phyloP scores from a whole-genome alignment of 106 monocot species.

The Phalaenopsis aphrodite region DNA sequence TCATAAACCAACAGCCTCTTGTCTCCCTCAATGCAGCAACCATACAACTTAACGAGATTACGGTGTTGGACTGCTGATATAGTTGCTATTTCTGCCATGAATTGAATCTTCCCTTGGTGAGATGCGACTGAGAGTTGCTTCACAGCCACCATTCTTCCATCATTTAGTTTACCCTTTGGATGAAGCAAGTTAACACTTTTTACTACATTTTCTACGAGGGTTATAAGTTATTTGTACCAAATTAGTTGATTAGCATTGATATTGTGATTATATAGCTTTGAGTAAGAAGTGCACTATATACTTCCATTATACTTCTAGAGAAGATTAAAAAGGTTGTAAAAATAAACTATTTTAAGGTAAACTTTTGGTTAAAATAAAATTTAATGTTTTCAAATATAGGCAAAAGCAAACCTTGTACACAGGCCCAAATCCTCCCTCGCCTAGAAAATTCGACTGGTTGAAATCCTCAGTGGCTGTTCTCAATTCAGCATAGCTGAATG shows the following conservation, averaged over 20 bases:
- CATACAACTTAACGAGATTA: constrained; percentile 74
- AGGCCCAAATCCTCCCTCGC: constrained; percentile 70
- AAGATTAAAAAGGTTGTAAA: no score
- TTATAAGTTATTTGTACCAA: no score
- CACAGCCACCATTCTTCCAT: constrained; percentile 78
- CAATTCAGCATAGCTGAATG: constrained; percentile 55
- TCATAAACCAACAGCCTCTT: constrained; percentile 79
- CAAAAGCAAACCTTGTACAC: constrained; percentile 47
- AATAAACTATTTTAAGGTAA: no score
- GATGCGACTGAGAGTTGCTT: constrained; percentile 74
- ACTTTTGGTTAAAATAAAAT: not conserved
- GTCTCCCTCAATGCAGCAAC: constrained; percentile 76
- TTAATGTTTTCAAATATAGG: not conserved
- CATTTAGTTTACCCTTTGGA: constrained; percentile 59
- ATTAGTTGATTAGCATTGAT: no score
- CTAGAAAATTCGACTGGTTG: constrained; percentile 49
- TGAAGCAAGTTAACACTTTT: not conserved
- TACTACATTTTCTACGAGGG: no score
- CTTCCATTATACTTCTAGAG: not conserved
- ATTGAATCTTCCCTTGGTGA: constrained; percentile 73
- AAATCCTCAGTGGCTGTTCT: constrained; percentile 54
- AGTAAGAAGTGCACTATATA: not conserved
- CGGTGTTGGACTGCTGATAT: constrained; percentile 87
- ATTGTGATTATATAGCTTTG: no score
- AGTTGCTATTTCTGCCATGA: constrained; percentile 75